Evolutionary conservation across 139 green algal species (phyloP), one percentile per base, ranked within the genome.

Genomic region (Monoraphidium neglectum): DNA sequence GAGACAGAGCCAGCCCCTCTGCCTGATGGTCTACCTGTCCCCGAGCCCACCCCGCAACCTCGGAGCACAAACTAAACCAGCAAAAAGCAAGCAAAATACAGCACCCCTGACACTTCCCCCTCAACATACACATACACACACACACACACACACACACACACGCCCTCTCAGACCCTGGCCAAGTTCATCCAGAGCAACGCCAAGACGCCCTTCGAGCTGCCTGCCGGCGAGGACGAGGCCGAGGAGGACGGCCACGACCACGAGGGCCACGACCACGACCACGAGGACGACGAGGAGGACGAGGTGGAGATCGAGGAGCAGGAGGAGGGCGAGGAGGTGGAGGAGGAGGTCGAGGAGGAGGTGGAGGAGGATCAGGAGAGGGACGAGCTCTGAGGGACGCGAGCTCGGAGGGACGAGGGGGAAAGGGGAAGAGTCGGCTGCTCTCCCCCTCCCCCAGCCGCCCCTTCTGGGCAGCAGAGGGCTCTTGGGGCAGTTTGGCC

Each of bases 131-230:
- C n/a, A 46, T 12, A 5, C 35, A 40, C 8, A 49, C 12, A 53
- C n/a, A 16, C 13, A 13, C 53, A 32, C 8, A 51, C 43, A 8
- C 8, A 51, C 43, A 8, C 8, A 51, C 43, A 51, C 8, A 51
- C 43, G 43, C 43, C 43, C 43, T 12, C 73, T 12, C 51, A 86
- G 81, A 64, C 49, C 21, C 64, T 92, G 3, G 89, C 85, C 66
- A 87, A 90, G 79, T 93, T 90, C 80, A 84, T 93, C 75, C 90
- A 91, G 84, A 54, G 83, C 56, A 49, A 89, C 37, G 88, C 88
- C 47, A 80, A 76, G 37, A 78, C 84, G 24, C 61, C 76, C 10
- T 89, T 88, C 70, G 77, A 84, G 71, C 77, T 91, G 49, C 72
- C 86, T 47, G 89, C 87, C 79, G 87, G 88, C 75, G 49, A 51